Evolutionary conservation across 139 green algal genomes (phyloP), one percentile per base, ranked within the genome.

Genomic region (Haematococcus lacustris): DNA sequence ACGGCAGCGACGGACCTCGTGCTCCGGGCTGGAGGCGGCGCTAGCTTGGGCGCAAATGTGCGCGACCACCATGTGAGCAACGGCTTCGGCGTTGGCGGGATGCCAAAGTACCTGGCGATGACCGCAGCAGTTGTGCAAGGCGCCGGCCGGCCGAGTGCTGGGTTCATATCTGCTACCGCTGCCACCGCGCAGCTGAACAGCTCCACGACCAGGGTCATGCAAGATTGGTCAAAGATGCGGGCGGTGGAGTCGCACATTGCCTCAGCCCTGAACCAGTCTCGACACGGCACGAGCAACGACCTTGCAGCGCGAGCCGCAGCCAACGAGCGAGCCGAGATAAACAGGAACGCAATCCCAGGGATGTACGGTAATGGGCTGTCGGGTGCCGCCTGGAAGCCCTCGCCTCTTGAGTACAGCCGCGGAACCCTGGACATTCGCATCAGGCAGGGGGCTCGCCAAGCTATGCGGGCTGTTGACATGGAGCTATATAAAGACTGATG

Each of bases 161-260:
- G 37, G 5, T 51, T 70, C 35, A 37, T 70, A 5, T 37, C 64
- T 9, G 64, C 64, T 38, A 51, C 33, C 25, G 64, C 64, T 34
- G 64, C 64, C 5, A 51, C 64, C 38, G 38, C 21, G 37, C 3
- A 38, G 5, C 17, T 13, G 3, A 41, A 9, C 13, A 9, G 33
- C 13, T 38, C 64, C 3, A 57, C 64, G 33, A 70, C 64, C 2
- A 37, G 64, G 37, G 51, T 70, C 37, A 70, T 70, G 64, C 64
- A 70, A 38, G 37, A 37, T 13, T 70, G 64, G 64, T 70, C 64
- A 51, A 70, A 51, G 37, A 70, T 70, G 64, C 37, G 64, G 23
- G 28, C 64, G n/a, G 37, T 70, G 38, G 35, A 70, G 64, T 37
- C 53, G 23, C 9, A 64, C 13, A 21, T 57, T 13, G 13, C 13